phyloP scores from a whole-genome alignment of 2,329 filamentous ascomycete genomes.

The Rhytidhysteron rufulum region DNA sequence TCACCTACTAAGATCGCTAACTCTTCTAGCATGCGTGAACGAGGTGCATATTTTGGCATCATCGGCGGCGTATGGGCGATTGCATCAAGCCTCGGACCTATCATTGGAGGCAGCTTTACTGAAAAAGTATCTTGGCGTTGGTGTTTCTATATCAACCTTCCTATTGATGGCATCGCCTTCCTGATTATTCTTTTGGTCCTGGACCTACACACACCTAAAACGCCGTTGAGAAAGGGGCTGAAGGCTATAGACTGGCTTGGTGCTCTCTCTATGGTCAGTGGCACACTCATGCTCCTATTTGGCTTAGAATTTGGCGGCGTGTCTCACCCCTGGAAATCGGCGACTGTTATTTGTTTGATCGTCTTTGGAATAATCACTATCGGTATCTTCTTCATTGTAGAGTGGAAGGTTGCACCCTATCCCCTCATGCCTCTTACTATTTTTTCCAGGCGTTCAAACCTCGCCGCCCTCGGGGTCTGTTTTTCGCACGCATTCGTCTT shows the following conservation, averaged over 20 bases:
- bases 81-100: slow-evolving; percentile 62
- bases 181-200: slow-evolving; percentile 59
- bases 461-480: slow-evolving; percentile 61
- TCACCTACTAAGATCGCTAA: no score
- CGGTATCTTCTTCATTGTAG: slow-evolving; percentile 65
- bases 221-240: slow-evolving; percentile 58
- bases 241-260: slow-evolving; percentile 66
- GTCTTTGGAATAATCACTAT: slow-evolving; percentile 66
- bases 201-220: slow-evolving; percentile 64
- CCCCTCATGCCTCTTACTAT: slow-evolving; percentile 74
- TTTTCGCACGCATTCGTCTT: slow-evolving; percentile 75
- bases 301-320: slow-evolving; percentile 83
- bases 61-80: slow-evolving; percentile 66
- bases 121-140: slow-evolving; percentile 62
- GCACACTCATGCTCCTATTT: slow-evolving; percentile 80
- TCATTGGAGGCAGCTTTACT: slow-evolving; percentile 65
- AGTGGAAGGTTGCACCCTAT: slow-evolving; percentile 69
- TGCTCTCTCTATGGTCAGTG: slow-evolving; percentile 64
- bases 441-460: slow-evolving; percentile 63
- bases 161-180: slow-evolving; percentile 58
- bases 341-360: slow-evolving; percentile 72
- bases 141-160: slow-evolving; percentile 64
- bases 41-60: slow-evolving; percentile 61
- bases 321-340: slow-evolving; percentile 68
- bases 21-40: slow-evolving; percentile 52